A percentile compares a stretch with the other conserved stretches of the same genome.
These are phyloP conservation scores for Phoma sp. DNA, from an alignment of 2,329 filamentous ascomycete species.

Conservation along the genomic window DNA sequence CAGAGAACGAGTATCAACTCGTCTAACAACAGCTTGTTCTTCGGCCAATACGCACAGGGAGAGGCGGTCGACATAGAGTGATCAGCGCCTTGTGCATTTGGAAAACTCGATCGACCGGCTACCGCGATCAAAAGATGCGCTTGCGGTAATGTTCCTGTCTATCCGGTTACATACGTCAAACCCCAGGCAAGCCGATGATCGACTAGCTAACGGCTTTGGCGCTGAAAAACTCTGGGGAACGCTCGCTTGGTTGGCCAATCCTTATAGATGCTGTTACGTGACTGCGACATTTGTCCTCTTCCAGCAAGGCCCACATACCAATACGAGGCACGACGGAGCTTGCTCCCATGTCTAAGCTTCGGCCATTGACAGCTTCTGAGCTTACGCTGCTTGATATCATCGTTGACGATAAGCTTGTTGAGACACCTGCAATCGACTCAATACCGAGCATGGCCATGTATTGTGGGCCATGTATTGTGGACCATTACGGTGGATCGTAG, in stretches of 20 bases:
- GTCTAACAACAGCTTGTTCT: too few species aligned
- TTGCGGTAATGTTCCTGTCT: constrained; percentile 13
- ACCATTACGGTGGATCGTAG: not conserved
- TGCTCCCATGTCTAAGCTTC: constrained; percentile 7
- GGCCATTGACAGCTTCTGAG: constrained; percentile 1
- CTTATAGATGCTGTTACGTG: constrained; percentile 25
- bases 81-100: not conserved
- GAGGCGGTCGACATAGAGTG: not conserved
- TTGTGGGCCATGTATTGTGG: constrained; percentile 1
- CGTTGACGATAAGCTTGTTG: constrained; percentile 14
- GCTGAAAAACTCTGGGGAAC: constrained; percentile 10
- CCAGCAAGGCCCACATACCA: constrained; percentile 2
- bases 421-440: constrained; percentile 3
- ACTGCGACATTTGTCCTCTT: constrained; percentile 5
- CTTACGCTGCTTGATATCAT: constrained; percentile 24
- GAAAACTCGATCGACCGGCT: constrained; percentile 1
- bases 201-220: constrained; percentile 6
- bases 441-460: constrained; percentile 6
- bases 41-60: not conserved
- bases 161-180: constrained; percentile 11
- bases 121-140: not conserved
- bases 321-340: constrained; percentile 1
- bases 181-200: constrained; percentile 1
- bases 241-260: constrained; percentile 16
- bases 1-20: not conserved